phyloP scores from a whole-genome alignment of 192 early-diverging fungal species.

The Chytriomyces confervae region DNA sequence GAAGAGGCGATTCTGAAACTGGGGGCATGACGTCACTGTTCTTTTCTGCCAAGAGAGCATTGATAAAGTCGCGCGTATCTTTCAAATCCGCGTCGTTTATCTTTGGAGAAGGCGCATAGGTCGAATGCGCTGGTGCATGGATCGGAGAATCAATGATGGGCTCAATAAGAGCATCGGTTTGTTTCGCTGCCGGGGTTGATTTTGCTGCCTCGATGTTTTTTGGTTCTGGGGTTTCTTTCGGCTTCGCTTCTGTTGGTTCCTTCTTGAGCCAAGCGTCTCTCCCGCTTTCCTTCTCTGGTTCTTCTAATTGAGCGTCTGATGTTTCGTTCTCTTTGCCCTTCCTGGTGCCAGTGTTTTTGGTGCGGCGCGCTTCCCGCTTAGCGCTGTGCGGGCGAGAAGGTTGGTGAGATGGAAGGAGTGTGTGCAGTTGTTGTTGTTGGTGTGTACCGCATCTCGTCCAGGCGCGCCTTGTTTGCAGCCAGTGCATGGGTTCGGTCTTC shows the following conservation, averaged over 20 bases:
- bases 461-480: constrained; percentile 3
- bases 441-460: constrained; percentile 5
- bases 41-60: not conserved
- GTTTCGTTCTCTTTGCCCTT: not conserved
- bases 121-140: not conserved
- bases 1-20: not conserved
- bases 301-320: not conserved
- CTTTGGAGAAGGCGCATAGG: not conserved
- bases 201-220: not conserved
- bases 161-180: not conserved
- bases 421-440: not conserved
- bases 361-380: not conserved
- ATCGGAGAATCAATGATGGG: not conserved
- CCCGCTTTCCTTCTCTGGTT: not conserved
- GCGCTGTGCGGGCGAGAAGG: not conserved
- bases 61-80: constrained; percentile 17
- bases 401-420: not conserved
- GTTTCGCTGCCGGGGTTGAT: not conserved
- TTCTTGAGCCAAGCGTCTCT: constrained; percentile 8
- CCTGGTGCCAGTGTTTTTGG: not conserved
- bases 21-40: not conserved
- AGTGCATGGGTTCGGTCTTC: not conserved
- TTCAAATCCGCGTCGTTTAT: constrained; percentile 12
- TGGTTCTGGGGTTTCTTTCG: not conserved
- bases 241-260: not conserved